A percentile compares a stretch with the other conserved stretches of the same genome.
Conservation (phyloP, 352 stramenopile species). For the Phytopythium vexans region DNA sequence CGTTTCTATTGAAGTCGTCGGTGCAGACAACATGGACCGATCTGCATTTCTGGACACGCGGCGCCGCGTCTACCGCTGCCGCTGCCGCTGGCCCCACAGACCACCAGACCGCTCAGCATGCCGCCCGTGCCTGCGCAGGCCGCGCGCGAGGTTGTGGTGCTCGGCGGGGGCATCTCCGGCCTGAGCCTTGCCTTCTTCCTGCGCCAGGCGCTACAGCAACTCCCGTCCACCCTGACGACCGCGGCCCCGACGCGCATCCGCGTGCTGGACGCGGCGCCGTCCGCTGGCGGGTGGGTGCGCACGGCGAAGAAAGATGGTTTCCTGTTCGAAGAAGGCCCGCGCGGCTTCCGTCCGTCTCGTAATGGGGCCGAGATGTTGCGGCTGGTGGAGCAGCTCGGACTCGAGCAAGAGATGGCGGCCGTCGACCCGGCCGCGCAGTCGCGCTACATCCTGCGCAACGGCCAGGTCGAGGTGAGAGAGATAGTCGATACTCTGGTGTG, state of each 20-base stretch:
- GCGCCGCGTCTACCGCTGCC: neutral
- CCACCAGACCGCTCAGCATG: neutral
- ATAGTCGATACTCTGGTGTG: neutral
- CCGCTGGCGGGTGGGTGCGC: constrained; percentile 66
- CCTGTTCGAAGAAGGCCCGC: constrained; percentile 80
- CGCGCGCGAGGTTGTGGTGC: constrained; percentile 65
- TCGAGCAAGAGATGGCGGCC: constrained; percentile 62
- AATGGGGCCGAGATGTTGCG: constrained; percentile 84
- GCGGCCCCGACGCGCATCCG: constrained; percentile 42
- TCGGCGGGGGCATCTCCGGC: constrained; percentile 80
- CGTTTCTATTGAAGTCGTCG: constrained; percentile 3
- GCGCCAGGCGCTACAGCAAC: constrained; percentile 39
- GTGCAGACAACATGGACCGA: neutral
- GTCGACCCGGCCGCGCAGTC: constrained; percentile 58
- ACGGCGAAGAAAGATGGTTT: constrained; percentile 57
- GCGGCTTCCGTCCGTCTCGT: constrained; percentile 80
- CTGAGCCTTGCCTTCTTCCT: constrained; percentile 78
- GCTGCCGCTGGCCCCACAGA: neutral
- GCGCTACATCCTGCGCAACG: constrained; percentile 75
- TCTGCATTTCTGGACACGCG: constrained; percentile 2
- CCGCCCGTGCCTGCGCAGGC: constrained; percentile 1
- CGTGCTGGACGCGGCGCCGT: constrained; percentile 57
- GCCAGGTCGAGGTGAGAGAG: constrained; percentile 49
- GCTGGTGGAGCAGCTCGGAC: constrained; percentile 71
- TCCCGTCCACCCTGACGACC: neutral